Percentiles rank a stretch among this genome's conserved stretches.
These are phyloP conservation scores for Microsporum ferrugineum DNA, from an alignment of 2,329 filamentous ascomycete species.

Conservation along the genomic window DNA sequence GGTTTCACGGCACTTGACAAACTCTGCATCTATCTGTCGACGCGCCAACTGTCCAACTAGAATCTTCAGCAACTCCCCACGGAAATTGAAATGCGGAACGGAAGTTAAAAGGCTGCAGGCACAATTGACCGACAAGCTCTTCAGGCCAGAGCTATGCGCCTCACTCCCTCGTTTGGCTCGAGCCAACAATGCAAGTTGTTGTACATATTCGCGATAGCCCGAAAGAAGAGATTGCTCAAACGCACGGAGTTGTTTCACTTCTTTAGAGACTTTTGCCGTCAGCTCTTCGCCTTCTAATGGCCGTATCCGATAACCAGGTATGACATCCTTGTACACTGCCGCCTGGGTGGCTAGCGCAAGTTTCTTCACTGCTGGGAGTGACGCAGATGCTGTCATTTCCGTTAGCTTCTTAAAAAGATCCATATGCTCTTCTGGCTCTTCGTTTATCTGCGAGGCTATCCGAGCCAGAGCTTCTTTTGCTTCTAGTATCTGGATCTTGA, in stretches of 20 bases:
- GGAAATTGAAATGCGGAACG: slow-evolving; percentile 96
- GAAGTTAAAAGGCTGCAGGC: slow-evolving; percentile 67
- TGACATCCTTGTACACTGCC: slow-evolving; percentile 87
- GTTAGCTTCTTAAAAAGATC: slow-evolving; percentile 66
- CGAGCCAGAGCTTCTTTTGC: slow-evolving; percentile 89
- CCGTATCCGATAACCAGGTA: slow-evolving; percentile 90
- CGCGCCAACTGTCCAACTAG: slow-evolving; percentile 71
- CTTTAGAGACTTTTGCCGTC: slow-evolving; percentile 76
- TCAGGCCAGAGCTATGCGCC: slow-evolving; percentile 38
- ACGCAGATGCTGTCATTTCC: slow-evolving; percentile 57
- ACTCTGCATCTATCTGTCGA: slow-evolving; percentile 60
- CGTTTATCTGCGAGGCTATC: slow-evolving; percentile 69
- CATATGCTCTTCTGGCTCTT: slow-evolving; percentile 84
- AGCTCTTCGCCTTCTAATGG: slow-evolving; percentile 63
- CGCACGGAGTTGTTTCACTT: slow-evolving; percentile 66
- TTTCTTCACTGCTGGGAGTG: slow-evolving; percentile 63
- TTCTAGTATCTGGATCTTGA: slow-evolving; percentile 66
- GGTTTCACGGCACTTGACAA: slow-evolving; percentile 63
- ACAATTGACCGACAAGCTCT: slow-evolving; percentile 71
- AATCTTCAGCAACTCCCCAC: slow-evolving; percentile 75
- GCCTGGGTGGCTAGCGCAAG: slow-evolving; percentile 76
- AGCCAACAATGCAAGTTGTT: slow-evolving; percentile 58
- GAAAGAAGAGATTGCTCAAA: slow-evolving; percentile 82
- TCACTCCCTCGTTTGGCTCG: slow-evolving; percentile 40
- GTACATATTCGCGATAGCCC: slow-evolving; percentile 76